Percentiles rank a stretch among this genome's conserved stretches.
These are phyloP conservation scores for Exophiala lecanii-corni DNA, from an alignment of 2,329 filamentous ascomycete species.

Conservation along the genomic window DNA sequence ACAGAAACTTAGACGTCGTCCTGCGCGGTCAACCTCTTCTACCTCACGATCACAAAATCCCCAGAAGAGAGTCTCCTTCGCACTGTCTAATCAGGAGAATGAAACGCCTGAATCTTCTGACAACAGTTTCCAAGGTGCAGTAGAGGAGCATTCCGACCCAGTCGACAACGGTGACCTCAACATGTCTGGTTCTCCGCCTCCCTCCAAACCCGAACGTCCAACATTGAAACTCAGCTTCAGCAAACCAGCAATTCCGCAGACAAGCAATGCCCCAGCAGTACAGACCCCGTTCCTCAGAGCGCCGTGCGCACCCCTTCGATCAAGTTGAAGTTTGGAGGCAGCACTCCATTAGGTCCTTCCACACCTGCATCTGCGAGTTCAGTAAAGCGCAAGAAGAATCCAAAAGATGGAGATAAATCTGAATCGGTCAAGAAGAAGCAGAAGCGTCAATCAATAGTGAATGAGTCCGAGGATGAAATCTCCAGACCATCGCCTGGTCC, in stretches of 20 bases:
- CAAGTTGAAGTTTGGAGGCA: conserved; percentile 25
- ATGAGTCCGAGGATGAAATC: conserved; percentile 13
- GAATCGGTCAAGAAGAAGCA: conserved; percentile 30
- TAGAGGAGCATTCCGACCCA: not conserved
- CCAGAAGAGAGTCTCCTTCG: not conserved
- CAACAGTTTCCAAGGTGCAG: not conserved
- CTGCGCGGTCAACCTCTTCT: too few relatives aligned
- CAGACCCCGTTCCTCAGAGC: conserved; percentile 18
- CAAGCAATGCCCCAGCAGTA: conserved; percentile 13
- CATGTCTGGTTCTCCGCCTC: conserved; percentile 10
- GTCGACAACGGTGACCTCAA: conserved; percentile 3
- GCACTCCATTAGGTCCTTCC: conserved; percentile 4
- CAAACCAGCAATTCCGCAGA: conserved; percentile 14
- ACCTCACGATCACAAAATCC: too few relatives aligned
- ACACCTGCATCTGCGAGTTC: conserved; percentile 13
- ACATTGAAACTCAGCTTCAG: conserved; percentile 29
- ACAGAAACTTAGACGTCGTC: too few relatives aligned
- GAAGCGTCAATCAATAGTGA: conserved; percentile 13
- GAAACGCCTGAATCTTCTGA: conserved; percentile 7
- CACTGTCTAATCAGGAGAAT: conserved; percentile 14
- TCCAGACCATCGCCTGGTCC: conserved; percentile 8
- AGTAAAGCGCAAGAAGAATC: conserved; percentile 21
- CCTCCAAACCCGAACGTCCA: conserved; percentile 19
- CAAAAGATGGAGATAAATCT: conserved; percentile 12
- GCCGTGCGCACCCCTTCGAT: conserved; percentile 22